phyloP scores from a whole-genome alignment of 2,329 filamentous ascomycete genomes.

The Fusarium ramigenum region DNA sequence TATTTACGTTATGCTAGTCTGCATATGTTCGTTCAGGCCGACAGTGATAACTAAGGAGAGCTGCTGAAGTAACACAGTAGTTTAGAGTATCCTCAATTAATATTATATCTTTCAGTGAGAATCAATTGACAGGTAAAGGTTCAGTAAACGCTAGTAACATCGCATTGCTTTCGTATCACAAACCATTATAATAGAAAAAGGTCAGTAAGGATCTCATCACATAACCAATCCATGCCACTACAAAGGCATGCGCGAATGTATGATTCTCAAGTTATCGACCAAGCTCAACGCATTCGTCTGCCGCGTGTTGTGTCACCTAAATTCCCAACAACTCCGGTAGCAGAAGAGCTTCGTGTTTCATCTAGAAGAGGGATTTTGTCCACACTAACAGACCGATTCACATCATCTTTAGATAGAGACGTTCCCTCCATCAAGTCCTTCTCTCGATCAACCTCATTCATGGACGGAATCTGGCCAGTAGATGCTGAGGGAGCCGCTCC shows the following conservation, averaged over 20 bases:
- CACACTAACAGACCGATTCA: slow-evolving; percentile 48
- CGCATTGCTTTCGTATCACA: not conserved
- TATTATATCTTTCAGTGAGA: not conserved
- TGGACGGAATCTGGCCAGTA: slow-evolving; percentile 24
- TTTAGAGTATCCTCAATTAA: not conserved
- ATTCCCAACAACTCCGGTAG: slow-evolving; percentile 56
- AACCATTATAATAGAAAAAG: not conserved
- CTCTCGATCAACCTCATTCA: slow-evolving; percentile 30
- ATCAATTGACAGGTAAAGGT: not conserved
- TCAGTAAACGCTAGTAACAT: not conserved
- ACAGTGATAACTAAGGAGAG: not conserved
- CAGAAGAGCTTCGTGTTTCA: slow-evolving; percentile 48
- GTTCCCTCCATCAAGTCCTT: slow-evolving; percentile 26
- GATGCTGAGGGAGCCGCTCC: slow-evolving; percentile 26
- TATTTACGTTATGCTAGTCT: not conserved
- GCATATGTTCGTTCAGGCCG: not conserved
- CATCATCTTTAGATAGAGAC: slow-evolving; percentile 27
- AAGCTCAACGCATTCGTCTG: slow-evolving; percentile 51
- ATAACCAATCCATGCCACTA: not conserved
- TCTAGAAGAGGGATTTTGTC: slow-evolving; percentile 69
- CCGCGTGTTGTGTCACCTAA: slow-evolving; percentile 59
- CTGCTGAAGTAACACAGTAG: not conserved
- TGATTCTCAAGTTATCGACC: not conserved
- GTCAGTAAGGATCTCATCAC: not conserved
- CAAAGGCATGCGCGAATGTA: not conserved